Percentiles rank a stretch among this genome's conserved stretches.
phyloP scores from a whole-genome alignment of 768 basidiomycete species.

The Chiua virens region DNA sequence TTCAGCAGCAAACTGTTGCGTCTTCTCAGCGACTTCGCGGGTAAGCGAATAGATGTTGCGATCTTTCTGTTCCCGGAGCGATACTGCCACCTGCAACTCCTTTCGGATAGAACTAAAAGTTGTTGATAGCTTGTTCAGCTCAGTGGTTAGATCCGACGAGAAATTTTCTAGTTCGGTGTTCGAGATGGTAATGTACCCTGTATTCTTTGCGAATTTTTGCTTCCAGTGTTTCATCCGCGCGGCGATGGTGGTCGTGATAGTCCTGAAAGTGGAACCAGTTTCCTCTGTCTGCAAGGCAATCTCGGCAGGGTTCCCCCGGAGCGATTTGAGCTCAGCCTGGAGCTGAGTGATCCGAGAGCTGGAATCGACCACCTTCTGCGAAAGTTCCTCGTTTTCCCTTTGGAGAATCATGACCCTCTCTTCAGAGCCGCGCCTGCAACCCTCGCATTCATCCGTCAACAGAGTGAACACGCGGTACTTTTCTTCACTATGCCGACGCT shows the following conservation, averaged over 20 bases:
- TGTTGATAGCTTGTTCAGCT: neutral
- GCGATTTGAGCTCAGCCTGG: neutral
- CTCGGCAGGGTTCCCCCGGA: too few relatives aligned
- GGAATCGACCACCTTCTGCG: neutral
- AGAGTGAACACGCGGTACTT: neutral
- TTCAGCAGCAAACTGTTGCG: neutral
- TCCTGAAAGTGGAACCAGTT: neutral
- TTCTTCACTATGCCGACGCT: conserved; percentile 1
- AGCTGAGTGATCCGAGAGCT: neutral
- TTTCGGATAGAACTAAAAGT: neutral
- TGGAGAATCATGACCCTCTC: neutral
- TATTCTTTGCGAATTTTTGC: neutral
- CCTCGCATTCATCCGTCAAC: neutral
- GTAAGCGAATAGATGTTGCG: neutral
- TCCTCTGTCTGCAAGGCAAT: neutral
- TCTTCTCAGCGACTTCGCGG: neutral
- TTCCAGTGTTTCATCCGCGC: conserved; percentile 1
- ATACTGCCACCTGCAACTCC: neutral
- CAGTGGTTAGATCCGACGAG: neutral
- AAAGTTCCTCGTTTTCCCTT: neutral
- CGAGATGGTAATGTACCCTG: neutral
- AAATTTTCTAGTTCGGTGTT: conserved; percentile 6
- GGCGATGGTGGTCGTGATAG: neutral
- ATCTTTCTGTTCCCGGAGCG: neutral
- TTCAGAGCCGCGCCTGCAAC: neutral